phyloP scores from a whole-genome alignment of 2,329 filamentous ascomycete species.

The Stagonosporopsis cucurbitacearum region DNA sequence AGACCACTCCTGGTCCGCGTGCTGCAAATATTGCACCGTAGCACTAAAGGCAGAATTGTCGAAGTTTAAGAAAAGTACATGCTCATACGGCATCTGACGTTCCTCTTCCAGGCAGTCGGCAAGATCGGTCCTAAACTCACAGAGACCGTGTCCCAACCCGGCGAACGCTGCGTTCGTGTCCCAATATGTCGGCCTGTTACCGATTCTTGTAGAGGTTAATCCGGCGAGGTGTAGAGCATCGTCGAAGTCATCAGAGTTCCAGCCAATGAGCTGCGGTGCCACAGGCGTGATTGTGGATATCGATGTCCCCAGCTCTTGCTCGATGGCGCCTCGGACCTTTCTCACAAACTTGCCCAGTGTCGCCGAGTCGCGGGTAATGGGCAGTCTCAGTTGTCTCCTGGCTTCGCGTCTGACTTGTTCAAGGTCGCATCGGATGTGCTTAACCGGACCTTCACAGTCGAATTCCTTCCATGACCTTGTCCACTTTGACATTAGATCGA shows the following conservation, averaged over 20 bases:
- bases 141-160: constrained; percentile 25
- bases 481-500: constrained; percentile 33
- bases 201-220: constrained; percentile 16
- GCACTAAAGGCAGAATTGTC: constrained; percentile 36
- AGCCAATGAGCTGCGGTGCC: constrained; percentile 21
- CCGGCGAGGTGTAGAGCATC: constrained; percentile 26
- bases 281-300: constrained; percentile 26
- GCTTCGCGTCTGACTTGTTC: constrained; percentile 12
- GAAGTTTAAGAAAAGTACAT: constrained; percentile 35
- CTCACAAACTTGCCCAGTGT: constrained; percentile 27
- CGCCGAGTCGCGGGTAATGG: constrained; percentile 22
- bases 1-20: constrained; percentile 12
- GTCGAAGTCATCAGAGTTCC: constrained; percentile 23
- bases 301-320: constrained; percentile 19
- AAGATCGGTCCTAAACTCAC: constrained; percentile 15
- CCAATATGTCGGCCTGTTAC: constrained; percentile 12
- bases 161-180: constrained; percentile 33
- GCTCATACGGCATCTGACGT: constrained; percentile 14
- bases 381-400: constrained; percentile 20
- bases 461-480: constrained; percentile 13
- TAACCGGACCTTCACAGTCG: constrained; percentile 12
- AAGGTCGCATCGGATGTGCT: constrained; percentile 10
- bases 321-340: constrained; percentile 23
- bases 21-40: constrained; percentile 23
- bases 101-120: constrained; percentile 15